Base-by-base conservation (phyloP, 1,284 basidiomycete species). In the Naganishia albida region DNA sequence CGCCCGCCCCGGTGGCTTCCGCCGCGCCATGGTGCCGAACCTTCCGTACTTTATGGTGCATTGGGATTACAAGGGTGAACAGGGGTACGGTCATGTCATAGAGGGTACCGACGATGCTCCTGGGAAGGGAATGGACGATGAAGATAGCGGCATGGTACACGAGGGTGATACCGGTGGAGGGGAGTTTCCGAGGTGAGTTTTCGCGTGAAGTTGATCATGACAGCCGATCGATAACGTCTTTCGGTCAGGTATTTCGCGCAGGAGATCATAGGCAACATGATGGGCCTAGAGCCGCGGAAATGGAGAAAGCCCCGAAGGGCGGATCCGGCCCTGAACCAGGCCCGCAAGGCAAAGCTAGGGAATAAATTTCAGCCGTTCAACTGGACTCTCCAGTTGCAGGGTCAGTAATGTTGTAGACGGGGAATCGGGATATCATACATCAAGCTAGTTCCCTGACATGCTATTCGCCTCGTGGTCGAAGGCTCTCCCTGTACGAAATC, bases 11-110 rank as follows among this genome's bases (percentile, higher is more conserved):
- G 92, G 92, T 25, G 92, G 92, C 3, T 96, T 96, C 81, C 82
- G 93, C 52, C 84, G 93, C 1, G 87, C 90, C 42, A 90, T 99
- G 87, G 95, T 99, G 6, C 87, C 94, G 1, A 93, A 97, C 72
- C 80, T 99, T 49, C 96, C 96, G 0, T 99, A 99, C 80, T 99
- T 99, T 75, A 94, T 94, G 88, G 90, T 99, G 1, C 90, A 93
- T 73, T 99, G 94, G 80, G 96, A 99, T 79, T 85, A 99, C 80
- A 94, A 93, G 73, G 94, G 95, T 34, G 92, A 95, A 78, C 93
- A 91, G 75, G 93, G 93, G 1, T 99, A 93, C 75, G 96, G 96
- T 0, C 96, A 99, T 77, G 89, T 97, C 65, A 95, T 97, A 67
- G 93, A 97, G 76, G 93, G 93, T 1, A 85, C 86, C 1, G 87